Evolutionary conservation across 495 filamentous ascomycete species (phyloP).

Genomic region (Beverwykella pulmonaria): DNA sequence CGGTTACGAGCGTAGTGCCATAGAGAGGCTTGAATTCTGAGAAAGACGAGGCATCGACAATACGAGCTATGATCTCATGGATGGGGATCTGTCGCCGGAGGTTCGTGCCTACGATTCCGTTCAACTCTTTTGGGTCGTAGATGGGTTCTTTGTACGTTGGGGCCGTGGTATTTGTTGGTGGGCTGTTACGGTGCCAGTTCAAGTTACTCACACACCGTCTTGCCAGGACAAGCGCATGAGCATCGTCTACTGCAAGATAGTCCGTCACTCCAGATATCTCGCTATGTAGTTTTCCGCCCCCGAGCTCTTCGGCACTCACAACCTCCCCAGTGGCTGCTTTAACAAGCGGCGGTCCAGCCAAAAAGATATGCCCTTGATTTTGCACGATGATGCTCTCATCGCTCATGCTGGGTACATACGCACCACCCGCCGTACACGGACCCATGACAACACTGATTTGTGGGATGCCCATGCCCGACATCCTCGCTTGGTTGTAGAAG

Average conservation of each 20-base stretch:
- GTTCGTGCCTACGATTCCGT: slow-evolving; percentile 87
- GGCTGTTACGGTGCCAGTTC: slow-evolving; percentile 66
- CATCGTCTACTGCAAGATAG: slow-evolving; percentile 92
- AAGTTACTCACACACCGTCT: slow-evolving; percentile 83
- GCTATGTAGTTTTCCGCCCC: slow-evolving; percentile 89
- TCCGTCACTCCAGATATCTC: slow-evolving; percentile 94
- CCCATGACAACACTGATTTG: slow-evolving; percentile 98
- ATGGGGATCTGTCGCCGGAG: slow-evolving; percentile 79
- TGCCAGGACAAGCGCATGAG: slow-evolving; percentile 86
- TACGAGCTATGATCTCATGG: slow-evolving; percentile 89
- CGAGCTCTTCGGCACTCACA: slow-evolving; percentile 89
- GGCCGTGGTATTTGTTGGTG: neutral
- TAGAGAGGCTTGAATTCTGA: slow-evolving; percentile 95
- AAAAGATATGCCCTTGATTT: slow-evolving; percentile 93
- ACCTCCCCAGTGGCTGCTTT: slow-evolving; percentile 96
- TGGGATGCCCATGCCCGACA: slow-evolving; percentile 81
- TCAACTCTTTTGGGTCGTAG: slow-evolving; percentile 77
- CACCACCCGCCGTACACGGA: slow-evolving; percentile 93
- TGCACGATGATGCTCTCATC: slow-evolving; percentile 97
- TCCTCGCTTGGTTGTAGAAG: slow-evolving; percentile 98
- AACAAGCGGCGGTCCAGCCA: slow-evolving; percentile 92
- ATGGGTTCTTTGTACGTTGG: slow-evolving; percentile 65
- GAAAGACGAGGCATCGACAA: slow-evolving; percentile 89
- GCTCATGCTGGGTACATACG: slow-evolving; percentile 96
- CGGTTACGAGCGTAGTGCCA: slow-evolving; percentile 87